Evolutionary conservation across 495 filamentous ascomycete genomes (phyloP), one percentile per base, ranked within the genome.

Genomic region (Neurospora terricola): DNA sequence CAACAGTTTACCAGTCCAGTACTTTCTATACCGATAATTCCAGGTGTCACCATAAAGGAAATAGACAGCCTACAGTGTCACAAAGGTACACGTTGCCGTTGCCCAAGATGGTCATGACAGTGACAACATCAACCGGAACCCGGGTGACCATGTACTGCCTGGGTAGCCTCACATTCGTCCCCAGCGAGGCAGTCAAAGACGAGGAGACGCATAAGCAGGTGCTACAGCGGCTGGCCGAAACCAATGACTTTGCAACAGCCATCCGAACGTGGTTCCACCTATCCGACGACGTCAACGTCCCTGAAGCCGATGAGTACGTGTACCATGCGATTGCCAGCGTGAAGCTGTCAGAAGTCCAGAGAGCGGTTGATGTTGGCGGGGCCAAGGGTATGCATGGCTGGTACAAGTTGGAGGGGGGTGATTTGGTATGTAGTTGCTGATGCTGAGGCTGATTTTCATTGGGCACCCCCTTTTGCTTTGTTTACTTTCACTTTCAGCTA

Each of bases 281-380:
- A 2, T 77, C 81, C 4, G 70, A 77, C 16, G 73, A 81, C 39
- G 27, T 16, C 54, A 66, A 66, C 14, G 23, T 9, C 14, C 30
- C 54, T 18, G 27, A 66, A 18, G 54, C 54, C 30, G 88, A 91
- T 75, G 74, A 73, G 48, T 91, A 89, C 77, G 81, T 86, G 42
- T 91, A 91, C 80, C 84, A 87, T 72, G 89, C 88, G 38, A 86
- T 84, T 39, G 82, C 84, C 16, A 86, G 81, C 73, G 79, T 85
- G 59, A 81, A 75, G 79, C 82, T 91, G 4, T 74, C 81, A 21
- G 82, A 89, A 74, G 88, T 87, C 1, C 89, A 90, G 78, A 81
- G 76, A 36, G 81, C 82, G 18, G 80, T 90, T 38, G 77, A 82
- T 0, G 76, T 83, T 21, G 87, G 86, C 14, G 76, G 78, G 1